These are phyloP conservation scores for Geotrichum candidum DNA, from an alignment of 1,139 yeast species.

Conservation along the genomic window DNA sequence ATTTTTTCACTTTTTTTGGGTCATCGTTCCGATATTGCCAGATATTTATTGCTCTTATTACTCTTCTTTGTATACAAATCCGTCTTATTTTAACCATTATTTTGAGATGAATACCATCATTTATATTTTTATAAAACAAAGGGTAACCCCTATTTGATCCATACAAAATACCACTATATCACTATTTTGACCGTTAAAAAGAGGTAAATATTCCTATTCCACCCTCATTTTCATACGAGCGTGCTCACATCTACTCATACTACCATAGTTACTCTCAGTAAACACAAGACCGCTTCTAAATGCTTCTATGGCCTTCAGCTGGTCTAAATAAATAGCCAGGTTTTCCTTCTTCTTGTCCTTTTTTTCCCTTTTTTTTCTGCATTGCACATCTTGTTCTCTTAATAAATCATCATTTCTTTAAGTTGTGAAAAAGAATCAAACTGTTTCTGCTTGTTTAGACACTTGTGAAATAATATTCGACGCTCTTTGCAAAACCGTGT, in stretches of 20 bases:
- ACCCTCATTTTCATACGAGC: background rate
- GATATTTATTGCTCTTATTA: background rate
- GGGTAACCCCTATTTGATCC: background rate
- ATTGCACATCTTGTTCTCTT: background rate
- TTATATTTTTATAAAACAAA: background rate
- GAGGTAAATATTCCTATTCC: background rate
- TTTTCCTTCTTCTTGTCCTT: background rate
- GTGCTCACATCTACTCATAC: background rate
- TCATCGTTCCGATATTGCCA: background rate
- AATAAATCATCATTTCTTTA: background rate
- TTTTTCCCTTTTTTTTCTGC: slow-evolving; percentile 5
- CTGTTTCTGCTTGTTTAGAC: background rate
- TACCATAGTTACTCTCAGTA: background rate
- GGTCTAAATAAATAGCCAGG: background rate
- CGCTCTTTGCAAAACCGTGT: background rate
- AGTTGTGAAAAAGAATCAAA: background rate
- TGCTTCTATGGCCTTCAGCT: background rate
- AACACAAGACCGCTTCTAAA: background rate
- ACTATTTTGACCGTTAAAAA: background rate
- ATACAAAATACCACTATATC: background rate
- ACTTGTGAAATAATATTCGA: background rate
- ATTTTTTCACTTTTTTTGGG: background rate
- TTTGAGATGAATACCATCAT: no score
- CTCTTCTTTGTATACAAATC: background rate
- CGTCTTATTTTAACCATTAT: background rate